Base-by-base conservation (phyloP, 306 rosid genomes). In the Benincasa hispida region DNA sequence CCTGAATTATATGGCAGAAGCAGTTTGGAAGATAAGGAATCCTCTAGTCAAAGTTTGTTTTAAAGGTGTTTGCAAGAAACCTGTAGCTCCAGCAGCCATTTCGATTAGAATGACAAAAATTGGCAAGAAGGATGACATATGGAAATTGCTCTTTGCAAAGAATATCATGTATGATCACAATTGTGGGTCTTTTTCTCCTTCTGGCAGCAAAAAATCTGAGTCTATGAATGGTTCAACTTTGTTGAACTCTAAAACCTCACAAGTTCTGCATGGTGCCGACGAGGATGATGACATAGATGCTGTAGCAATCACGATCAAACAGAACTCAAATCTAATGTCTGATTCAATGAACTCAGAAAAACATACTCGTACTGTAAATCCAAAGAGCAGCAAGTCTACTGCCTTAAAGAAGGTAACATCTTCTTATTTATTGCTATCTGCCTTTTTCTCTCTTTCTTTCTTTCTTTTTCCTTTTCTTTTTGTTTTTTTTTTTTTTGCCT, bases 1-100 rank as follows among this genome's bases (percentile, higher is more conserved):
- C 77, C 48, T 83, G 57, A 57, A 79, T 45, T 80, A 75, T 65
- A 53, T 81, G 76, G 88, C 88, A 8, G 78, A 86, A 69, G 92
- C 85, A 61, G 79, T 84, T 78, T 77, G 79, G 63, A 27, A 77
- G 75, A 74, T 86, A 72, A 79, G 69, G 77, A 81, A 88, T 83
- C 88, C 92, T 41, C 82, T 88, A 57, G 84, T 86, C 32, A 65
- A 39, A 77, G 72, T 61, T 2, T 57, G 42, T 45, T 77, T 19
- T 1, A 50, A 35, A 62, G 73, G 39, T 50, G 39, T 15, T 4
- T 77, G 74, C 80, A 3, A 61, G 22, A 61, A 63, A 62, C 34
- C 74, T 21, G n/a, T 19, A 34, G n/a, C 80, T 32, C 37, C 59
- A n/a, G 14, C 60, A 47, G 19, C 11, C 74, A 77, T 77, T 77